Conservation (phyloP, 345 rosid genomes). For the Melaleuca quinquenervia region DNA sequence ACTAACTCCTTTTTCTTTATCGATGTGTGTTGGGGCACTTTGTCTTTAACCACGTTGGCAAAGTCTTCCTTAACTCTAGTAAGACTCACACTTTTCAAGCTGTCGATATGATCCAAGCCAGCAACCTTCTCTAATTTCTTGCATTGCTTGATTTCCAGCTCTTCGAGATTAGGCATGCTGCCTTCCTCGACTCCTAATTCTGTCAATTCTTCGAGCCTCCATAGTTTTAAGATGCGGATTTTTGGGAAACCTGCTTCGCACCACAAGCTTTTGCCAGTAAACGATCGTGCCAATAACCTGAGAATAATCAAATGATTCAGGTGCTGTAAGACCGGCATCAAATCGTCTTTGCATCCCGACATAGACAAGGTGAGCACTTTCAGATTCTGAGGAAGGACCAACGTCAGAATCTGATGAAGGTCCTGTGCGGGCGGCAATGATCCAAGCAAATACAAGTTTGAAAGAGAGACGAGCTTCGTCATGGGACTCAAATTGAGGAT, state of each 20-base stretch:
- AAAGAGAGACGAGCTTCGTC: not conserved
- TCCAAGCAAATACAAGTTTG: constrained; percentile 24
- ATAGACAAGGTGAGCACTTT: constrained; percentile 15
- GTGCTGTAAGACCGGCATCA: constrained; percentile 1
- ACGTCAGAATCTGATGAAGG: no score
- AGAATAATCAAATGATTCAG: constrained; percentile 11
- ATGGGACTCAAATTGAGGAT: not conserved
- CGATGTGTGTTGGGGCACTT: not conserved
- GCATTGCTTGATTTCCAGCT: constrained; percentile 24
- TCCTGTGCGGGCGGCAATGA: not conserved
- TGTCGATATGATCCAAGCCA: not conserved
- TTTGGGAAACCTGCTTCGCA: constrained; percentile 1
- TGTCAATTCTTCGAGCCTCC: constrained; percentile 15
- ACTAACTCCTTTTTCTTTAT: not conserved
- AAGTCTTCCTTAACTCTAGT: not conserved
- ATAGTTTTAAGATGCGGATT: constrained; percentile 14
- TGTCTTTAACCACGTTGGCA: not conserved
- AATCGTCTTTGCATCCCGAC: constrained; percentile 2
- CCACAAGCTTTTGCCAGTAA: constrained; percentile 3
- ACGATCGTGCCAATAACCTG: constrained; percentile 18
- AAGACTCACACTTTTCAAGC: not conserved
- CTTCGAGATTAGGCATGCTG: constrained; percentile 6
- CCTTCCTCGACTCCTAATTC: not conserved
- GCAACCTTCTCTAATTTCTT: not conserved
- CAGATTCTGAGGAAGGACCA: constrained; percentile 4